Conservation (phyloP, 805 yeast species). For the Phaffomyces antillensis region DNA sequence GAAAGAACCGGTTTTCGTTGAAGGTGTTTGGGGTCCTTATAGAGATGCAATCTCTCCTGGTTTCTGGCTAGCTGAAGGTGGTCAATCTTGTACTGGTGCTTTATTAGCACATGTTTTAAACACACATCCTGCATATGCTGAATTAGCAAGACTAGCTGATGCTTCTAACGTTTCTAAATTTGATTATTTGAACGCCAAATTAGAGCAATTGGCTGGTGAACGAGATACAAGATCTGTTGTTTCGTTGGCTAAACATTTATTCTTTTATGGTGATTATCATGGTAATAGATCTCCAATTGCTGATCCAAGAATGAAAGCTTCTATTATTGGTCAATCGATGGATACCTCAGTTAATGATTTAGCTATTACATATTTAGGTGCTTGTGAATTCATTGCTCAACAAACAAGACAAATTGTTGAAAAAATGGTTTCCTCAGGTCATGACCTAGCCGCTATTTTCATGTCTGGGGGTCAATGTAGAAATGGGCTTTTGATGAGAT, state of each 20-base stretch:
- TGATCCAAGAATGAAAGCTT: constrained; percentile 87
- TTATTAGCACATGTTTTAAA: constrained; percentile 80
- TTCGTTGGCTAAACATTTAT: constrained; percentile 73
- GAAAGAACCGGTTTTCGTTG: constrained; percentile 76
- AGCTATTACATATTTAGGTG: constrained; percentile 82
- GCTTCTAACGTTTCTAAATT: constrained; percentile 67
- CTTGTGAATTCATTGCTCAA: constrained; percentile 95
- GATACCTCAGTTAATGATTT: constrained; percentile 78
- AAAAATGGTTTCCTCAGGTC: constrained; percentile 76
- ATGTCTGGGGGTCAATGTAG: constrained; percentile 97
- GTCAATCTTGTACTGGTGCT: constrained; percentile 97
- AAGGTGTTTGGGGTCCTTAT: constrained; percentile 99
- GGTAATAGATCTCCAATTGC: constrained; percentile 98
- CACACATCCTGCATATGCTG: constrained; percentile 82
- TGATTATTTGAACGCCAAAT: constrained; percentile 70
- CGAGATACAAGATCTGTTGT: constrained; percentile 64
- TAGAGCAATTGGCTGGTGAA: constrained; percentile 58
- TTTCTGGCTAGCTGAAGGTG: constrained; percentile 96
- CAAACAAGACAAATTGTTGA: constrained; percentile 95
- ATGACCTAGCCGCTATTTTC: constrained; percentile 64
- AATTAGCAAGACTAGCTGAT: constrained; percentile 60
- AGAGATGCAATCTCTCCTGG: constrained; percentile 86
- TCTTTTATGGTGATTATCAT: constrained; percentile 93
- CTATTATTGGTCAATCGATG: constrained; percentile 89
- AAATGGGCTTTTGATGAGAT: constrained; percentile 79